These are phyloP conservation scores for Raphanus raphanistrum DNA, from an alignment of 345 rosid species.

Conservation along the genomic window DNA sequence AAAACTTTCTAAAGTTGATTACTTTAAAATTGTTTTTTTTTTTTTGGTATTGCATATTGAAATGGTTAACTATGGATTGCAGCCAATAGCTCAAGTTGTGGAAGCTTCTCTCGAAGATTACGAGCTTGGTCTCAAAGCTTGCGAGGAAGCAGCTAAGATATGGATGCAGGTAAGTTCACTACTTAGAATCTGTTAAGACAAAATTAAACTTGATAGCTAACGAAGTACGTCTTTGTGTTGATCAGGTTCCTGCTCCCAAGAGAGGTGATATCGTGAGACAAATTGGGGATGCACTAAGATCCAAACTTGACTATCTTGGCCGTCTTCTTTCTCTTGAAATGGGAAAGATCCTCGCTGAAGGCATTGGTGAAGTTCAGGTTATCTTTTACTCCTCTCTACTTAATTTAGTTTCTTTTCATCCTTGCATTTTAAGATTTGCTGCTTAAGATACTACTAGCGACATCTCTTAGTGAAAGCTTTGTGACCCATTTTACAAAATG, in stretches of 20 bases:
- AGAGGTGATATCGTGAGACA: conserved; percentile 97
- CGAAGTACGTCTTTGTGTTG: not conserved
- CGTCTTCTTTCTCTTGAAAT: conserved; percentile 92
- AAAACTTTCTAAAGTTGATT: not conserved
- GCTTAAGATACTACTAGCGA: too few species aligned
- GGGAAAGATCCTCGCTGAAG: conserved; percentile 98
- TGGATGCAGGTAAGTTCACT: conserved; percentile 99
- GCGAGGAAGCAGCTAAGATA: conserved; percentile 70
- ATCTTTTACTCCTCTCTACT: too few species aligned
- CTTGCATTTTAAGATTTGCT: too few species aligned
- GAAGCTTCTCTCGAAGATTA: conserved; percentile 85
- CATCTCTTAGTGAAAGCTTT: not conserved
- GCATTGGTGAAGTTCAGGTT: conserved; percentile 97
- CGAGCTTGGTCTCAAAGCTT: conserved; percentile 79
- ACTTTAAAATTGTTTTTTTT: too few species aligned
- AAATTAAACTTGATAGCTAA: not conserved
- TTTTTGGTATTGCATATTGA: conserved; percentile 1
- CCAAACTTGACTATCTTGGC: conserved; percentile 77
- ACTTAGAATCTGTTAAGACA: too few species aligned
- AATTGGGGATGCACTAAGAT: conserved; percentile 88
- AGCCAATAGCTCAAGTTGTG: conserved; percentile 76
- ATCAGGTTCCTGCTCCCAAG: conserved; percentile 93
- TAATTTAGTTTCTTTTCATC: too few species aligned
- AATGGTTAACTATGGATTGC: conserved; percentile 20
- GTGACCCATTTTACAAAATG: not conserved